These are phyloP conservation scores for Aspergillus ostianus DNA, from an alignment of 495 filamentous ascomycete genomes.

Conservation along the genomic window DNA sequence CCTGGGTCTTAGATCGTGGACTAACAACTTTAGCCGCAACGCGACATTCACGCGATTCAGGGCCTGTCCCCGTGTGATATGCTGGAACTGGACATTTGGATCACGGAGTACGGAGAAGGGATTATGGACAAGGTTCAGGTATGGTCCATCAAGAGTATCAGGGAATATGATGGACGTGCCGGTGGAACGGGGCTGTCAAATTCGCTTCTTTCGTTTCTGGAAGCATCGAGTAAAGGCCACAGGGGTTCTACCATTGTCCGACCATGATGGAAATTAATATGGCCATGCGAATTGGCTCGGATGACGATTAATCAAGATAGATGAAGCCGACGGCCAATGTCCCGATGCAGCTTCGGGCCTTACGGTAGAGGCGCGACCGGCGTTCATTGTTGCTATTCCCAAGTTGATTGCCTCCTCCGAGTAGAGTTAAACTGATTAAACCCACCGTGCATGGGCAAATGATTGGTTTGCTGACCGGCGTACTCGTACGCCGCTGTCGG, in stretches of 20 bases:
- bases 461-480: slow-evolving; percentile 1
- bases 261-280: too few species aligned
- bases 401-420: slow-evolving; percentile 4
- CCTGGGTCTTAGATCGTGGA: slow-evolving; percentile 1
- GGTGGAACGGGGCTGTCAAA: not conserved
- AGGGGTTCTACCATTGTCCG: too few species aligned
- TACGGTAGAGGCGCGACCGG: not conserved
- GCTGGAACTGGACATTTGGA: too few species aligned
- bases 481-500: not conserved
- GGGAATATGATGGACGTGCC: slow-evolving; percentile 1
- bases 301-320: not conserved
- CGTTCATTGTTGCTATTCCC: slow-evolving; percentile 1
- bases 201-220: too few species aligned
- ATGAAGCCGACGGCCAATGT: too few species aligned
- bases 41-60: slow-evolving; percentile 4
- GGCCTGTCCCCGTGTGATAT: not conserved
- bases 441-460: slow-evolving; percentile 2
- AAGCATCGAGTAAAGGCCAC: too few species aligned
- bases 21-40: slow-evolving; percentile 6
- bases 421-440: slow-evolving; percentile 8
- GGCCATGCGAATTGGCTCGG: not conserved
- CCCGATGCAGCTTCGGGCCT: not conserved
- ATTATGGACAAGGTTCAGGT: too few species aligned
- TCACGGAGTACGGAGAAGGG: too few species aligned
- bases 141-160: too few species aligned